Conservation (phyloP, 257 asterid genomes). For the Solanum corneliomulleri region DNA sequence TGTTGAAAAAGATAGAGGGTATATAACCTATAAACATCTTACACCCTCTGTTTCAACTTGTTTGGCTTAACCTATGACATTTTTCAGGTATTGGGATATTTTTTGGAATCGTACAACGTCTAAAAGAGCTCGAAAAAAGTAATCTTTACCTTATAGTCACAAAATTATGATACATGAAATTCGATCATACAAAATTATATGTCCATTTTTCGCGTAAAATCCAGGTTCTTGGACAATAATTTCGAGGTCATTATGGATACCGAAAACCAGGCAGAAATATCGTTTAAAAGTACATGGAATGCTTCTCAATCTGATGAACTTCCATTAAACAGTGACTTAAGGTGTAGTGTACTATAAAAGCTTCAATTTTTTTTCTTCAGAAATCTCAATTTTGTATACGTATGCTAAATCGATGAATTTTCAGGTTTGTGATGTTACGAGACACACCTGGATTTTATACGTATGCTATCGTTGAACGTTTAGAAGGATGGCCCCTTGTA, state of each 20-base stretch:
- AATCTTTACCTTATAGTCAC: not conserved
- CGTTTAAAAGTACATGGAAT: slow-evolving; percentile 44
- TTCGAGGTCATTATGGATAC: slow-evolving; percentile 26
- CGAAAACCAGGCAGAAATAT: slow-evolving; percentile 57
- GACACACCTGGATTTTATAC: slow-evolving; percentile 68
- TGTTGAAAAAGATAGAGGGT: slow-evolving; percentile 52
- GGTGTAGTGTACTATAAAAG: slow-evolving; percentile 18
- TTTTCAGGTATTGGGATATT: slow-evolving; percentile 77
- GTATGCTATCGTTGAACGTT: slow-evolving; percentile 54
- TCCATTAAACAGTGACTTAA: slow-evolving; percentile 71
- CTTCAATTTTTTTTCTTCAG: not conserved
- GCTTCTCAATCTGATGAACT: slow-evolving; percentile 1
- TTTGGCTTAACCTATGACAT: not conserved
- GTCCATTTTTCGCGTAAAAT: not conserved
- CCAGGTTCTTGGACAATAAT: slow-evolving; percentile 42
- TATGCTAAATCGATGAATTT: not conserved
- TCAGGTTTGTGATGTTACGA: slow-evolving; percentile 41
- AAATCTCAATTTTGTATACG: not conserved
- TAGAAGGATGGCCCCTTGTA: slow-evolving; percentile 69
- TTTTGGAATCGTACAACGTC: slow-evolving; percentile 41
- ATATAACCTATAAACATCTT: not conserved
- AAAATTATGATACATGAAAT: not conserved
- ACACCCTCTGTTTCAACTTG: not conserved
- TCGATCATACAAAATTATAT: not conserved
- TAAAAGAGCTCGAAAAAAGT: slow-evolving; percentile 31